A percentile compares a stretch with the other conserved stretches of the same genome.
These are phyloP conservation scores for Priceomyces medius DNA, from an alignment of 805 yeast species.

Conservation along the genomic window DNA sequence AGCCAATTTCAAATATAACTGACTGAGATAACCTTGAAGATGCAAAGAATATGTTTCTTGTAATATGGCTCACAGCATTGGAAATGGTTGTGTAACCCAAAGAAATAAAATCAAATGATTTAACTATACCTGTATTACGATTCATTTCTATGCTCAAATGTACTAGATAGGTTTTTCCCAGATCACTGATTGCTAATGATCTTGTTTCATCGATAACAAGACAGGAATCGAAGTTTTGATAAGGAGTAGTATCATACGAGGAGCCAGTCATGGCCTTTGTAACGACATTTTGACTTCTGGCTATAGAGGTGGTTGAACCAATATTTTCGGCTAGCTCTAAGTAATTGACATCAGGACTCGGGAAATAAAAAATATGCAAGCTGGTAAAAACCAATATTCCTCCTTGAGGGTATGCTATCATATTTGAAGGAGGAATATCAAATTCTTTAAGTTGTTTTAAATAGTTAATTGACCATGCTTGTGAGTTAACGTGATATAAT, in stretches of 20 bases:
- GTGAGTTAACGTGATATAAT: conserved; percentile 20
- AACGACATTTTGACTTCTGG: conserved; percentile 13
- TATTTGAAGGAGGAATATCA: conserved; percentile 27
- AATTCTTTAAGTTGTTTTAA: conserved; percentile 27
- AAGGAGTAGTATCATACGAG: conserved; percentile 1
- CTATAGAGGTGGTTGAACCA: conserved; percentile 9
- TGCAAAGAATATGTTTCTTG: conserved; percentile 26
- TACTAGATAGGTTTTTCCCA: conserved; percentile 29
- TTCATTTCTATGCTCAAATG: conserved; percentile 12
- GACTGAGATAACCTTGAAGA: conserved; percentile 32
- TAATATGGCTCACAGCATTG: conserved; percentile 23
- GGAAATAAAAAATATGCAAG: conserved; percentile 28
- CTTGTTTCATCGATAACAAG: conserved; percentile 27
- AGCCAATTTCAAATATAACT: conserved; percentile 25
- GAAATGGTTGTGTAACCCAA: conserved; percentile 35
- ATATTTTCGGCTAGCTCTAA: conserved; percentile 9
- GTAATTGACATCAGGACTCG: conserved; percentile 15
- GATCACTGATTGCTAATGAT: conserved; percentile 24
- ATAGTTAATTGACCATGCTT: conserved; percentile 9
- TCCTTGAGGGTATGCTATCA: conserved; percentile 19
- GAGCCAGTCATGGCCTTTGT: conserved; percentile 16
- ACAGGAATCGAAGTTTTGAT: conserved; percentile 2
- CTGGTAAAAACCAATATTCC: conserved; percentile 30
- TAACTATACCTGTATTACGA: conserved; percentile 6
- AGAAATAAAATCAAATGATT: conserved; percentile 18